phyloP scores from a whole-genome alignment of 176 grass and related monocot species.

The Phoenix roebelenii region DNA sequence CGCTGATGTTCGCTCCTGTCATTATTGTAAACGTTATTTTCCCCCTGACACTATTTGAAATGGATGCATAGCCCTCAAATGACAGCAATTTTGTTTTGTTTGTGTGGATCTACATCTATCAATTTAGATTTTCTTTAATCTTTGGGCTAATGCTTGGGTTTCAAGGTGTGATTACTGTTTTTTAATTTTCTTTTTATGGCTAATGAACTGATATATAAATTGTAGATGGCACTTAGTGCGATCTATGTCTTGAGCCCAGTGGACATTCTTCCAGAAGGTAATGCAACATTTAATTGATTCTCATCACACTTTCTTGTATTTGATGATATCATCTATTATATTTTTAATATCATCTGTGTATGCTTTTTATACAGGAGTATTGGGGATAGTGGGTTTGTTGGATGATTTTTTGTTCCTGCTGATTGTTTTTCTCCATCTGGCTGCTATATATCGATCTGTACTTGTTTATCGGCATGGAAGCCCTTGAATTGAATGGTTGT shows the following conservation, averaged over 20 bases:
- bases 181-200: background rate
- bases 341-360: no score
- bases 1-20: no score
- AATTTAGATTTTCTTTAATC: no score
- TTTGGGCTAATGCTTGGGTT: no score
- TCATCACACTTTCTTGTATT: background rate
- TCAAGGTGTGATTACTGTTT: no score
- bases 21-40: no score
- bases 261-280: constrained; percentile 86
- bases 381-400: constrained; percentile 56
- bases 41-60: no score
- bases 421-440: constrained; percentile 77
- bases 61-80: no score
- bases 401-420: constrained; percentile 75
- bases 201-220: constrained; percentile 19
- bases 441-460: constrained; percentile 72
- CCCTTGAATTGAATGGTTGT: constrained; percentile 5
- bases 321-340: background rate
- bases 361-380: constrained; percentile 30
- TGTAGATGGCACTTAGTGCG: constrained; percentile 65
- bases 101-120: no score
- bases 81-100: no score
- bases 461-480: constrained; percentile 85
- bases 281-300: background rate
- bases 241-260: constrained; percentile 86